A percentile compares a stretch with the other conserved stretches of the same genome.
phyloP scores from a whole-genome alignment of 2,329 filamentous ascomycete species.

The Phoma herbarum region DNA sequence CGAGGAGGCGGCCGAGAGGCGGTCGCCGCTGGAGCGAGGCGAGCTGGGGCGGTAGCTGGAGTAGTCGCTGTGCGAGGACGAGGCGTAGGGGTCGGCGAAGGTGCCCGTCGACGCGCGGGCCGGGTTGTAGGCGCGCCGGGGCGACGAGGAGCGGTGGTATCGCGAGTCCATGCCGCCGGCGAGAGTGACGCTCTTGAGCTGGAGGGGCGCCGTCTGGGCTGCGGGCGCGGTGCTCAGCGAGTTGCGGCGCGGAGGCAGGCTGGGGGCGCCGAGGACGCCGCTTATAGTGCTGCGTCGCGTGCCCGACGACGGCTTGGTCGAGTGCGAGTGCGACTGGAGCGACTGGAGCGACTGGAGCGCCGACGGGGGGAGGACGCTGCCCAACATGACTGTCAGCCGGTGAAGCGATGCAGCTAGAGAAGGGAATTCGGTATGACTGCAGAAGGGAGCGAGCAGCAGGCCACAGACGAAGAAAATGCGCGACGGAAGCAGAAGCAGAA shows the following conservation, averaged over 20 bases:
- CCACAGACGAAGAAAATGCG: not conserved
- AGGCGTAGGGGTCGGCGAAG: conserved; percentile 46
- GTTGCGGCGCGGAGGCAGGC: conserved; percentile 39
- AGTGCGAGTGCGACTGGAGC: conserved; percentile 9
- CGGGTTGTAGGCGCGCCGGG: conserved; percentile 45
- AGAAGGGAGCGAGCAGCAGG: too few relatives aligned
- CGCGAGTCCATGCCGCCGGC: conserved; percentile 46
- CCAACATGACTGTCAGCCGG: conserved; percentile 45
- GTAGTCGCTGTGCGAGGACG: conserved; percentile 38
- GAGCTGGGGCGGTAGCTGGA: conserved; percentile 37
- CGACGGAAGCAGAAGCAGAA: conserved; percentile 1
- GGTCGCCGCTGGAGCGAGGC: conserved; percentile 48
- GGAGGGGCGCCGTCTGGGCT: conserved; percentile 33
- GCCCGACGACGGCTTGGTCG: conserved; percentile 22
- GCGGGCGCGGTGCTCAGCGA: conserved; percentile 33
- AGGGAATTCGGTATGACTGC: not conserved
- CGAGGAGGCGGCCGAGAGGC: conserved; percentile 31
- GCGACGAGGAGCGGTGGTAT: conserved; percentile 48
- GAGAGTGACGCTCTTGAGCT: conserved; percentile 33
- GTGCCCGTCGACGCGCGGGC: conserved; percentile 50
- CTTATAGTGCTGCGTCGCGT: conserved; percentile 34
- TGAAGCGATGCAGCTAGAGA: conserved; percentile 4
- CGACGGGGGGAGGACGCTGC: conserved; percentile 45
- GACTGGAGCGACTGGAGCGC: conserved; percentile 23
- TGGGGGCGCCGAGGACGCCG: conserved; percentile 27